A percentile compares a stretch with the other conserved stretches of the same genome.
These are phyloP conservation scores for Podospora comata DNA, from an alignment of 495 filamentous ascomycete genomes.

Conservation along the genomic window DNA sequence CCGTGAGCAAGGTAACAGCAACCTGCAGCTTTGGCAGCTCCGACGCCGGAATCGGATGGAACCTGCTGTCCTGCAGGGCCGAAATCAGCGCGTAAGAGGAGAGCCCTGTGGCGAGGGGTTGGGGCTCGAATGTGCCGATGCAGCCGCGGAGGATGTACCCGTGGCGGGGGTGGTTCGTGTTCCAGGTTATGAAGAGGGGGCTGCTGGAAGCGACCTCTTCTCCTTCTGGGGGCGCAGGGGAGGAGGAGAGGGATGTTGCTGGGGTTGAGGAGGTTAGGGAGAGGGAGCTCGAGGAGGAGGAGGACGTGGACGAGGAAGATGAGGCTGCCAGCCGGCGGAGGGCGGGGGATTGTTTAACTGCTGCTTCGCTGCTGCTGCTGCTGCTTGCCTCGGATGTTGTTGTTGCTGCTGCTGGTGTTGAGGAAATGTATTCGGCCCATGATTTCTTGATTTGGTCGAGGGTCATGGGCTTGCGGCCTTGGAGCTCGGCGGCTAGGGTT, in stretches of 20 bases:
- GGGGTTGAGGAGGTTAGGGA: conserved; percentile 30
- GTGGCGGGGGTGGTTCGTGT: conserved; percentile 58
- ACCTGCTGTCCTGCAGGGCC: conserved; percentile 85
- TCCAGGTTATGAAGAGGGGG: conserved; percentile 96
- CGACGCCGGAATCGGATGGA: conserved; percentile 63
- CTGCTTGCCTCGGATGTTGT: not conserved
- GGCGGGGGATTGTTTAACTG: conserved; percentile 38
- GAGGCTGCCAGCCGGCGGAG: conserved; percentile 36
- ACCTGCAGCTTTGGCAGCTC: conserved; percentile 69
- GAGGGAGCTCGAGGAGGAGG: conserved; percentile 21
- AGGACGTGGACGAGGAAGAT: conserved; percentile 30
- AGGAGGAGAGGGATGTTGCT: conserved; percentile 37
- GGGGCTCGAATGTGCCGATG: conserved; percentile 91
- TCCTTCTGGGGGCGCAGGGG: conserved; percentile 13
- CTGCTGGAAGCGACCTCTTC: conserved; percentile 39
- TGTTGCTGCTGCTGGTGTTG: conserved; percentile 24
- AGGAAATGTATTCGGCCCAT: conserved; percentile 56
- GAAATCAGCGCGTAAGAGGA: conserved; percentile 81
- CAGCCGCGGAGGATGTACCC: conserved; percentile 76
- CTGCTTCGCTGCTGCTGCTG: conserved; percentile 8
- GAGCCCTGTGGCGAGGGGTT: conserved; percentile 69
- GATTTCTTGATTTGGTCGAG: conserved; percentile 67
- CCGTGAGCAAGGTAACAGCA: conserved; percentile 69
- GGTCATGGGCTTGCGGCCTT: conserved; percentile 42
- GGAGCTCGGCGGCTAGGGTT: conserved; percentile 57